Evolutionary conservation across 257 asterid genomes (phyloP), one percentile per base, ranked within the genome.

Genomic region (Solanum arcanum): DNA sequence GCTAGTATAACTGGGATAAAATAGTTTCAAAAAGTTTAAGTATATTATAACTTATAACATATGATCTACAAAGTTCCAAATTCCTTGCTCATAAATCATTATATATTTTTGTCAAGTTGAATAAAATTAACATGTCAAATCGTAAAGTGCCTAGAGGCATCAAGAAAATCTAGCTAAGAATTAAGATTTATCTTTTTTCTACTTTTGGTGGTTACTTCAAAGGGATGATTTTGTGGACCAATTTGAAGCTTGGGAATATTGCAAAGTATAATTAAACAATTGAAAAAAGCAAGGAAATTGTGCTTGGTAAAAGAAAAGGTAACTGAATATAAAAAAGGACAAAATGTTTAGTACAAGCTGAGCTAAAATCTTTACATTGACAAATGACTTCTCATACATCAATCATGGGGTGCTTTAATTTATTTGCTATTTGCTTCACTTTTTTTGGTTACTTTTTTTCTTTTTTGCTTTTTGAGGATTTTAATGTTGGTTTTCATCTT

Each of bases 201-300:
- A 37, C 35, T 60, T 23, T 44, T 31, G 18, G 64, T 44, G 52
- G 60, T 31, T 52, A 13, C 52, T 86, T 39, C 66, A 31, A 20
- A 77, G 56, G 29, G 80, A 42, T 60, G 83, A 68, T 86, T 88
- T 88, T 83, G 87, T 42, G 89, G 89, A 68, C 88, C 89, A 56
- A 9, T 10, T 9, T 18, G 85, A 49, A 47, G 85, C 85, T 81
- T 81, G 69, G 29, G 85, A 81, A 81, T 81, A 49, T 49, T 49
- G 85, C 46, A 81, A 81, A 81, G 85, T 47, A 47, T 81, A 81
- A 81, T 80, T 29, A 81, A 47, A 29, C 29, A 81, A 5, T 9
- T 47, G 29, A 29, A 80, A 31, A 70, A 29, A 77, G 31, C 69
- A 60, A 47, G 62, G 68, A 29, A 80, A 29, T 27, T 47, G 3